phyloP scores from a whole-genome alignment of 352 stramenopile genomes.

The Achlya hypogyna region DNA sequence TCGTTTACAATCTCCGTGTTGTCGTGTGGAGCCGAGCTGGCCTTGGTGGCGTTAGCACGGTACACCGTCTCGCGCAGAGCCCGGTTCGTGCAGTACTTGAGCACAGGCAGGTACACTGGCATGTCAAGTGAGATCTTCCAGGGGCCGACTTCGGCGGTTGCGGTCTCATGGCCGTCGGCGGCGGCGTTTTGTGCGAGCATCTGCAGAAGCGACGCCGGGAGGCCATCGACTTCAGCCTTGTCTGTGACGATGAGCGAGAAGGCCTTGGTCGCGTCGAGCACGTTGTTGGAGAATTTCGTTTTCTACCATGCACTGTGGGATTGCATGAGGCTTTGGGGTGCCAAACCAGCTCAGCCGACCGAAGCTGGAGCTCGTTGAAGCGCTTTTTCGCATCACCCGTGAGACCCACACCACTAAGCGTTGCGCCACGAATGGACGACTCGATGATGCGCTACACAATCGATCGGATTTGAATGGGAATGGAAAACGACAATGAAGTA shows the following conservation, averaged over 20 bases:
- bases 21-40: conserved; percentile 78
- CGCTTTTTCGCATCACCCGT: conserved; percentile 83
- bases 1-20: conserved; percentile 93
- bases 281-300: conserved; percentile 96
- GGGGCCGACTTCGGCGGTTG: conserved; percentile 80
- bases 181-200: conserved; percentile 76
- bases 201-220: conserved; percentile 86
- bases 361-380: conserved; percentile 96
- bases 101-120: conserved; percentile 92
- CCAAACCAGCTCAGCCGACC: conserved; percentile 84
- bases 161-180: conserved; percentile 33
- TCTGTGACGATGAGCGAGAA: conserved; percentile 88
- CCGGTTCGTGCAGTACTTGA: conserved; percentile 92
- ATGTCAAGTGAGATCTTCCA: conserved; percentile 95
- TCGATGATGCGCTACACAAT: conserved; percentile 77
- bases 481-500: conserved; percentile 7
- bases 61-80: conserved; percentile 91
- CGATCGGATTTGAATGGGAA: background rate
- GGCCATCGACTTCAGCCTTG: conserved; percentile 76
- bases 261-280: conserved; percentile 95
- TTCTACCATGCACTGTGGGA: conserved; percentile 33
- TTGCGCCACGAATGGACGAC: conserved; percentile 80
- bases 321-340: background rate
- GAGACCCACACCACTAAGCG: conserved; percentile 90
- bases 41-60: conserved; percentile 85